These are phyloP conservation scores for Ogataea sp. DNA, from an alignment of 805 yeast genomes.

Conservation along the genomic window DNA sequence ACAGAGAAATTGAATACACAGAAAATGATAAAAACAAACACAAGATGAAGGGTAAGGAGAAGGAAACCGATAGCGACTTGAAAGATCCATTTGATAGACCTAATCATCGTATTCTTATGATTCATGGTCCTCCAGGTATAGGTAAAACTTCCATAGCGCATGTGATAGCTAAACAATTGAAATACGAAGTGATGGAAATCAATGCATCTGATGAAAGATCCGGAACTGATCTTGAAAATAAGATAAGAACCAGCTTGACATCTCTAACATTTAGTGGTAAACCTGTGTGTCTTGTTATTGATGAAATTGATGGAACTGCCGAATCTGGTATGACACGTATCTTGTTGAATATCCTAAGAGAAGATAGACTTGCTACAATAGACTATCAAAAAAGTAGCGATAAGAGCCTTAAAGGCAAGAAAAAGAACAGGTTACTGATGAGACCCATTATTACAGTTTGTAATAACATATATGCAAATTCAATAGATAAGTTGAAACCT, in stretches of 20 bases:
- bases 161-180: slow-evolving; percentile 72
- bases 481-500: slow-evolving; percentile 67
- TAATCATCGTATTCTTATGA: slow-evolving; percentile 51
- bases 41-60: not conserved
- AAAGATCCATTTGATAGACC: slow-evolving; percentile 54
- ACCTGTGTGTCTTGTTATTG: slow-evolving; percentile 79
- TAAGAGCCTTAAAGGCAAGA: slow-evolving; percentile 14
- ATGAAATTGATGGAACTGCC: slow-evolving; percentile 80
- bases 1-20: slow-evolving; percentile 17
- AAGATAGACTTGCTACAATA: slow-evolving; percentile 48
- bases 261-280: slow-evolving; percentile 58
- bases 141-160: slow-evolving; percentile 92
- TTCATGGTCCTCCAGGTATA: slow-evolving; percentile 90
- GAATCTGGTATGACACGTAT: slow-evolving; percentile 57
- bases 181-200: slow-evolving; percentile 73
- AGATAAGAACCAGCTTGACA: slow-evolving; percentile 53
- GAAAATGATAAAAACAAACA: not conserved
- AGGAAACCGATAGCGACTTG: slow-evolving; percentile 6
- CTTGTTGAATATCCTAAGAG: slow-evolving; percentile 45
- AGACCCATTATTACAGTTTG: slow-evolving; percentile 92
- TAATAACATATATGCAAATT: slow-evolving; percentile 73
- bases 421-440: slow-evolving; percentile 36
- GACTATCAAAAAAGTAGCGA: slow-evolving; percentile 18
- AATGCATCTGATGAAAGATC: slow-evolving; percentile 81
- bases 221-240: slow-evolving; percentile 45